Evolutionary conservation across 139 green algal species (phyloP), one percentile per base, ranked within the genome.

Genomic region (Chlamydomonas applanata): DNA sequence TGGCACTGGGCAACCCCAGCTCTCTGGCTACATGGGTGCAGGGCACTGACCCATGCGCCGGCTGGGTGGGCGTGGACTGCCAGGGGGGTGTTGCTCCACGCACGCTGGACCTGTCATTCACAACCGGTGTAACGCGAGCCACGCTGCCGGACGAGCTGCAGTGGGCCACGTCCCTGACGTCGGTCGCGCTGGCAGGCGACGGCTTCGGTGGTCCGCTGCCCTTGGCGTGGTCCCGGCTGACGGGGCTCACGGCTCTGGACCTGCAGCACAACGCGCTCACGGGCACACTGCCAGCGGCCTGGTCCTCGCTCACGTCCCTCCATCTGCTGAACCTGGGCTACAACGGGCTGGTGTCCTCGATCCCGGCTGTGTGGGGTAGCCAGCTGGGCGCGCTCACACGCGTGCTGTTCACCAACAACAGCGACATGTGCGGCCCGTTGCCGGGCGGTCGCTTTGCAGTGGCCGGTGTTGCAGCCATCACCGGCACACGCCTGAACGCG

Each of bases 141-240:
- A 65, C 70, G 32, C 46, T 85, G 52, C 70, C 74, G 0, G 27
- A 1, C 0, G 34, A 73, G 35, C 53, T 85, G 33, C 19, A 53
- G 3, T 49, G 36, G 29, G 36, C 78, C 0, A 14, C 45, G 35
- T 68, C 17, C 30, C 59, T 82, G 4, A 3, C 1, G 7, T 36
- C 27, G 1, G 17, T 83, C 14, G 63, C 83, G 59, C 40, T 82
- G 25, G 46, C 54, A 16, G 2, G 63, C 29, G 83, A 83, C 29
- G 17, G 25, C 17, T 36, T 79, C 9, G 62, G 14, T 11, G 40
- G 35, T 33, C 22, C 34, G 14, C 69, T 74, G 25, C 69, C 27
- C 44, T 17, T 22, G 34, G 25, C 45, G 5, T 74, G 49, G 46
- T 49, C 14, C 29, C 13, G 34, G 14, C 44, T 74, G 24, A 74